These are phyloP conservation scores for Ananas comosus DNA, from an alignment of 176 grass and related monocot species.

Conservation along the genomic window DNA sequence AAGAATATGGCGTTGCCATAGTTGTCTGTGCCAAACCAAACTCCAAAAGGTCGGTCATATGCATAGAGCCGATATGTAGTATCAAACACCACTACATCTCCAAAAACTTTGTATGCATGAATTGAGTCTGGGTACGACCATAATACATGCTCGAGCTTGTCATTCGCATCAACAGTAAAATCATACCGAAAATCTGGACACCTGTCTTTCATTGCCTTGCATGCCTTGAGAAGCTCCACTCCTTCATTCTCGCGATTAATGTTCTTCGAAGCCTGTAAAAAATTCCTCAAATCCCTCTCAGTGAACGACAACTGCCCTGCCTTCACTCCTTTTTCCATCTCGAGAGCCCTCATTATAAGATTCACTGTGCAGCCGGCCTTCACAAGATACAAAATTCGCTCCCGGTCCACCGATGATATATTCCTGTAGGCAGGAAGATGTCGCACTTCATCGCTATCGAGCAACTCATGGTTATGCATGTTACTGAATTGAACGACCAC, in stretches of 20 bases:
- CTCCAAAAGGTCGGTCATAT: slow-evolving; percentile 36
- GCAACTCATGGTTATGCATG: slow-evolving; percentile 46
- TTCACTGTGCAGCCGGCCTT: slow-evolving; percentile 41
- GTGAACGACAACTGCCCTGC: slow-evolving; percentile 35
- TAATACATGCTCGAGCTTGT: slow-evolving; percentile 37
- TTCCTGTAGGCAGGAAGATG: slow-evolving; percentile 38
- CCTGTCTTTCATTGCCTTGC: slow-evolving; percentile 34
- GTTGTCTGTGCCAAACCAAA: slow-evolving; percentile 47
- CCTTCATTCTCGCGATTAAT: slow-evolving; percentile 40
- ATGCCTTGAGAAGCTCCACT: slow-evolving; percentile 35
- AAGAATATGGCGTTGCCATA: slow-evolving; percentile 37
- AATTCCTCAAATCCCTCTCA: slow-evolving; percentile 44
- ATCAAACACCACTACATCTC: slow-evolving; percentile 47
- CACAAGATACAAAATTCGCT: slow-evolving; percentile 32
- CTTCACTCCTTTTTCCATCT: slow-evolving; percentile 38
- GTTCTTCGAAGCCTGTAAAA: slow-evolving; percentile 37
- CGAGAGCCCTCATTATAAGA: slow-evolving; percentile 32
- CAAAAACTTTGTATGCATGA: slow-evolving; percentile 35
- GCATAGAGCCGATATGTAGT: slow-evolving; percentile 33
- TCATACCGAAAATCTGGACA: slow-evolving; percentile 33
- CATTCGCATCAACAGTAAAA: slow-evolving; percentile 21
- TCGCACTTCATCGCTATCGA: slow-evolving; percentile 35
- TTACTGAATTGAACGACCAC: slow-evolving; percentile 43
- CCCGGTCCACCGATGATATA: slow-evolving; percentile 37
- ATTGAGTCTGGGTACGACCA: slow-evolving; percentile 30